Base-by-base conservation (phyloP, 2,329 filamentous ascomycete species). In the Colletotrichum nymphaeae region DNA sequence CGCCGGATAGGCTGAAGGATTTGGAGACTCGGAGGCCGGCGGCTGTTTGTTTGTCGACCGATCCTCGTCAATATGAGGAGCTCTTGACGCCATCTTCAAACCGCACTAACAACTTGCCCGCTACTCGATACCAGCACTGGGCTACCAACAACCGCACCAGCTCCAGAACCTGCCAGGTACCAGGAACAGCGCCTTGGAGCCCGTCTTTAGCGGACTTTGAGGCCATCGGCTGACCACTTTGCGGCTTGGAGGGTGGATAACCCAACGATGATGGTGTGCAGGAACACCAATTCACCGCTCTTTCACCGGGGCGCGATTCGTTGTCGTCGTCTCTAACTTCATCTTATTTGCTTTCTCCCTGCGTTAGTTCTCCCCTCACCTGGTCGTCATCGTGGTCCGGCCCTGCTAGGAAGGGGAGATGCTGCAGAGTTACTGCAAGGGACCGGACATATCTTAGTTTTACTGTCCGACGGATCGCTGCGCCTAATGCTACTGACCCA, bases 261-360 rank as follows among this genome's bases (percentile, higher is more conserved):
- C 14, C 46, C 35, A 28, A 42, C 12, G 24, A 64, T 53, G 37
- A 35, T 72, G 60, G 71, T 58, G 49, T 73, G 67, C 62, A 52
- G 49, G 57, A 62, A 63, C 26, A 55, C 49, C 62, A 67, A 49
- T 72, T 74, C 72, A 74, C 72, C 72, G 72, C 72, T 67, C 56
- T 72, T 74, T 74, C 32, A 62, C 56, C 56, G 28, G 63, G 62
- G 22, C 26, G 67, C 62, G 56, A 72, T 74, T 67, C 72, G 62
- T 58, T 59, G 56, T 74, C 62, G 30, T 59, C 26, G 67, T 42
- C 68, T 26, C 68, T 66, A 56, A 32, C 60, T 64, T 30, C 63
- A 22, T 67, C 68, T 67, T 53, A 63, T 32, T 37, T 56, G 49
- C 69, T 53, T 58, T 49, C 69, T 69, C 69, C 65, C 49, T 63